A percentile compares a stretch with the other conserved stretches of the same genome.
Evolutionary conservation across 352 stramenopile genomes (phyloP).

Genomic region (Pythium dissimile): DNA sequence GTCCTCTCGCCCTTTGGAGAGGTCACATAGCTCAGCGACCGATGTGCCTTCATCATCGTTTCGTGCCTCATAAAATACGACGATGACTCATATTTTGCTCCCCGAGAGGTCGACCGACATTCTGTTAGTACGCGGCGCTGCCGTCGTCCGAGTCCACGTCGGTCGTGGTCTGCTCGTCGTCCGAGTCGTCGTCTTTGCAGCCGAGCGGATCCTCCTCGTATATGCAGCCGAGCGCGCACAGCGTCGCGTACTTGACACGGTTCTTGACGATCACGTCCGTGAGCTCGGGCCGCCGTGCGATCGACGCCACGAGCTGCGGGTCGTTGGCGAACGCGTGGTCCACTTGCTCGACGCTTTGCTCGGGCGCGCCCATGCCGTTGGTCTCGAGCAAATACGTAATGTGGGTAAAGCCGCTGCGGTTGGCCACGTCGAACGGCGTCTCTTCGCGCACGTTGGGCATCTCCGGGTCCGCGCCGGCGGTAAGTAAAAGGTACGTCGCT

Average conservation of each 20-base stretch:
- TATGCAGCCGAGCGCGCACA: constrained; percentile 55
- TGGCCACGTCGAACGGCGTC: constrained; percentile 77
- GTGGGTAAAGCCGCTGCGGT: constrained; percentile 58
- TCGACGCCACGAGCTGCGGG: constrained; percentile 51
- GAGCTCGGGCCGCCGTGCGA: constrained; percentile 58
- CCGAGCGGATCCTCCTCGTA: constrained; percentile 36
- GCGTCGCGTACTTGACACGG: constrained; percentile 70
- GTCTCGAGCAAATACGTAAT: constrained; percentile 79
- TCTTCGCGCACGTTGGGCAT: constrained; percentile 81
- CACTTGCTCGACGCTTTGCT: constrained; percentile 51
- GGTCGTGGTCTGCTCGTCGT: constrained; percentile 24
- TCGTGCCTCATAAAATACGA: too few species aligned
- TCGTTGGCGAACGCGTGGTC: constrained; percentile 65
- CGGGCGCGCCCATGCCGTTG: constrained; percentile 57
- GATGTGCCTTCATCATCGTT: too few species aligned
- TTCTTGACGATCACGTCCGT: constrained; percentile 74
- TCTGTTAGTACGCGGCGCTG: constrained; percentile 2
- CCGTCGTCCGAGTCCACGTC: constrained; percentile 37
- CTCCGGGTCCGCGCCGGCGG: constrained; percentile 77
- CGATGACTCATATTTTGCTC: too few species aligned
- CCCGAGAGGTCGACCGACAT: too few species aligned
- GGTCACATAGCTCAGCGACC: too few species aligned
- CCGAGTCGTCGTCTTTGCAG: constrained; percentile 17
- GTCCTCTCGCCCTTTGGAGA: too few species aligned
- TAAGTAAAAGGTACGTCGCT: constrained; percentile 72